phyloP scores from a whole-genome alignment of 768 basidiomycete species.

The Chalciporus pseudorubinellus region DNA sequence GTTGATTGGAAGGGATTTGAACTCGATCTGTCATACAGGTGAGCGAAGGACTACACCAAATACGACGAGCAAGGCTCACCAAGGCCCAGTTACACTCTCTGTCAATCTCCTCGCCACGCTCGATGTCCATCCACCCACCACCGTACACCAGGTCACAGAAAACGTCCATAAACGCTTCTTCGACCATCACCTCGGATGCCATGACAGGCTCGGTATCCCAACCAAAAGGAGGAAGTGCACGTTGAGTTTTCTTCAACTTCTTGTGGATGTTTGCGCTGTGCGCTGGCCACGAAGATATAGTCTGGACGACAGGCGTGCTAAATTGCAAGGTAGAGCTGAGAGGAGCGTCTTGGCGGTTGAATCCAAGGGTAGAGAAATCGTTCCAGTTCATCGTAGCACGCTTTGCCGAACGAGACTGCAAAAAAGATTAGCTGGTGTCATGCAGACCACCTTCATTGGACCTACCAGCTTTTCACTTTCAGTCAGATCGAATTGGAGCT shows the following conservation, averaged over 20 bases:
- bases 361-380: constrained; percentile 83
- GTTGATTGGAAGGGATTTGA: constrained; percentile 65
- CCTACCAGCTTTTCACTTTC: constrained; percentile 75
- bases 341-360: constrained; percentile 73
- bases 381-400: constrained; percentile 87
- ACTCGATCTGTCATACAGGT: constrained; percentile 63
- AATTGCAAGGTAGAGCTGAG: constrained; percentile 84
- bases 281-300: constrained; percentile 69
- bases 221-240: constrained; percentile 74
- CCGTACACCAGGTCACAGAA: constrained; percentile 82
- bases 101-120: constrained; percentile 67
- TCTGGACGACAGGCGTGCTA: constrained; percentile 50
- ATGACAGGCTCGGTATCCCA: constrained; percentile 89
- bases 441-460: background rate
- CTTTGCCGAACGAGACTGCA: constrained; percentile 64
- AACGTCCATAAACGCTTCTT: constrained; percentile 87
- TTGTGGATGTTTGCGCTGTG: constrained; percentile 70
- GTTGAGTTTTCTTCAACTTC: constrained; percentile 81
- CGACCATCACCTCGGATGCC: constrained; percentile 77
- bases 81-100: constrained; percentile 91
- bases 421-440: constrained; percentile 7
- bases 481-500: constrained; percentile 89
- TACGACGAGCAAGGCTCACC: constrained; percentile 45
- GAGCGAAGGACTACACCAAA: background rate
- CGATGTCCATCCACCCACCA: constrained; percentile 81